Conservation (phyloP, 352 stramenopile species). For the Phytophthora palmivora region DNA sequence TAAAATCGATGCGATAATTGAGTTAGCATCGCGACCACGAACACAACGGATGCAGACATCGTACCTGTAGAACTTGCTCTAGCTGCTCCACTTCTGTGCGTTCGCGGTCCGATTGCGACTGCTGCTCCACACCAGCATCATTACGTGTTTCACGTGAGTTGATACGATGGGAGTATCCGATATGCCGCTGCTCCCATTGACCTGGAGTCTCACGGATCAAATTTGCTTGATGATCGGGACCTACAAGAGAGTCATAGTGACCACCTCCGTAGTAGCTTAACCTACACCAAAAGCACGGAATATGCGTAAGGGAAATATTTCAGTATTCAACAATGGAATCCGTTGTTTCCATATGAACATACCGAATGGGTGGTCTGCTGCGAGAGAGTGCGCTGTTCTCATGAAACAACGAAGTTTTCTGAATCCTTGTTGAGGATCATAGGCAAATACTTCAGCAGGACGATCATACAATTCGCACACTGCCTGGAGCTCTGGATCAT, state of each 20-base stretch:
- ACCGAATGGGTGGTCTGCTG: slow-evolving; percentile 77
- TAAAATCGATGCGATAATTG: background rate
- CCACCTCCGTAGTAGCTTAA: slow-evolving; percentile 93
- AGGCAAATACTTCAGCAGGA: slow-evolving; percentile 91
- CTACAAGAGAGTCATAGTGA: slow-evolving; percentile 92
- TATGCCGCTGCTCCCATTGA: slow-evolving; percentile 70
- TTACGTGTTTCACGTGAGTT: slow-evolving; percentile 58
- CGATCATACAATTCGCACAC: slow-evolving; percentile 96
- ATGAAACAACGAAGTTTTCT: slow-evolving; percentile 91
- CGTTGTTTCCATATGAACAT: slow-evolving; percentile 4
- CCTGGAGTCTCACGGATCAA: slow-evolving; percentile 67
- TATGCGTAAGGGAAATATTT: background rate
- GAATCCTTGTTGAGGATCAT: slow-evolving; percentile 73
- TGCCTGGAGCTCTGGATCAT: slow-evolving; percentile 96
- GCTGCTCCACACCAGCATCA: slow-evolving; percentile 36
- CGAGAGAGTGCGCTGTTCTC: slow-evolving; percentile 68
- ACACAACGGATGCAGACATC: background rate
- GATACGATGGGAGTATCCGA: slow-evolving; percentile 73
- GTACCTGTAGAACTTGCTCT: slow-evolving; percentile 73
- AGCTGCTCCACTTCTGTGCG: slow-evolving; percentile 75
- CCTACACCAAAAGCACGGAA: slow-evolving; percentile 36
- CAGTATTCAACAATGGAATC: slow-evolving; percentile 5
- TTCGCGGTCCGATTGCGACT: slow-evolving; percentile 48
- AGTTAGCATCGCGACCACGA: slow-evolving; percentile 7
- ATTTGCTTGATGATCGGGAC: slow-evolving; percentile 57